Evolutionary conservation across 2,329 filamentous ascomycete genomes (phyloP).

Genomic region (Scedosporium aurantiacum): DNA sequence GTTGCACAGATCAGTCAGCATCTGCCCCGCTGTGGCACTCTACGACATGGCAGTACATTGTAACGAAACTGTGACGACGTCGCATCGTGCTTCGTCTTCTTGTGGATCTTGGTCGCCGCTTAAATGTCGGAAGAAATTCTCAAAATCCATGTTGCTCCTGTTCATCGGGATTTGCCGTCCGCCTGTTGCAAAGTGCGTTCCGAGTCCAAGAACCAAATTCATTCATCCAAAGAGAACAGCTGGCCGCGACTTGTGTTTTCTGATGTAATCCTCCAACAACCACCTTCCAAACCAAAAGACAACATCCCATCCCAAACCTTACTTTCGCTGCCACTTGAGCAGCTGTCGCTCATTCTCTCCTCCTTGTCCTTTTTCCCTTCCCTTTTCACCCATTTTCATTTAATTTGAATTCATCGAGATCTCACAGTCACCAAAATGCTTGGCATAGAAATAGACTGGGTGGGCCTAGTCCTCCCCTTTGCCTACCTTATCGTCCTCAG

Average conservation of each 20-base stretch:
- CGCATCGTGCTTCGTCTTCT: too few species aligned
- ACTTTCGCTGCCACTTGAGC: neutral
- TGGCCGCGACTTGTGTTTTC: constrained; percentile 4
- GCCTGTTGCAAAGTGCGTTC: neutral
- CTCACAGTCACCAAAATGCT: constrained; percentile 30
- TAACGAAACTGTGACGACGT: too few species aligned
- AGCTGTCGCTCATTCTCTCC: constrained; percentile 2
- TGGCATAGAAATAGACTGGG: constrained; percentile 56
- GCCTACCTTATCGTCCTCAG: constrained; percentile 81
- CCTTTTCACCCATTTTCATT: neutral
- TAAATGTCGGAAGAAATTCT: neutral
- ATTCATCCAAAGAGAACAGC: constrained; percentile 6
- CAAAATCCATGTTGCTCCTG: neutral
- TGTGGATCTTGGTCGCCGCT: neutral
- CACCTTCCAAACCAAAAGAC: neutral
- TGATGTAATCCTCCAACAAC: constrained; percentile 2
- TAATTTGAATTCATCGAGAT: neutral
- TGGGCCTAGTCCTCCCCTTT: constrained; percentile 74
- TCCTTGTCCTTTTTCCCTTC: neutral
- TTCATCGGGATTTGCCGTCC: neutral
- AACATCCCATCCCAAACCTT: constrained; percentile 5
- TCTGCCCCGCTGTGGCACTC: neutral
- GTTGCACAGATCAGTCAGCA: neutral
- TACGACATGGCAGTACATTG: too few species aligned
- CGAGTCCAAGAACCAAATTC: neutral